Evolutionary conservation across 208 protist species (phyloP), one percentile per base, ranked within the genome.

Genomic region (Porcisia deanei): DNA sequence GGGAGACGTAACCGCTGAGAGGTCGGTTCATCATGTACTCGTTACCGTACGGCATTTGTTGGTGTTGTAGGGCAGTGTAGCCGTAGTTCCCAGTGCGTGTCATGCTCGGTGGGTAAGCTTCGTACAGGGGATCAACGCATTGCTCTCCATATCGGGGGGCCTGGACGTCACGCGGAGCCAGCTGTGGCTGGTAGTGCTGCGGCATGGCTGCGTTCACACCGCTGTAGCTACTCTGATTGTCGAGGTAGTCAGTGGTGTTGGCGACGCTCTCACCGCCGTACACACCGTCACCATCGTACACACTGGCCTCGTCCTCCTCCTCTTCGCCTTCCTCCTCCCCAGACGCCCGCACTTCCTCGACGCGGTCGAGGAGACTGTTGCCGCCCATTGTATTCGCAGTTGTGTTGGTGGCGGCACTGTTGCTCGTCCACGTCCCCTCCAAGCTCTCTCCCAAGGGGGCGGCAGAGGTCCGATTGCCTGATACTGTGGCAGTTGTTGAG

Each of bases 41-140:
- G 18, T 63, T 75, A 30, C 71, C 68, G 71, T 85, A 70, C 14
- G 20, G 20, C 30, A 45, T 59, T 25, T 71, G 52, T 25, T 63
- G 74, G 18, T 54, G 66, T 37, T 78, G 55, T n/a, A 43, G 57
- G 34, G 20, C n/a, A 22, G 12, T 6, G 55, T 78, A 64, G 45
- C 66, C 18, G 30, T 57, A 25, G 25, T 57, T 53, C 2, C 47
- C 25, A 20, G 22, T 4, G 25, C 30, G 39, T 16, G 47, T 14
- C 66, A 71, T 53, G 47, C 18, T 57, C 47, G 22, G 63, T 8
- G 41, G 3, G 63, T 67, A 67, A 20, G 37, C 18, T 22, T 52
- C 37, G 41, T 18, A 67, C 63, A 2, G 63, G 0, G 20, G 37
- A 37, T 47, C 63, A 5, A 22, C 41, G 41, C 12, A 39, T 45